Percentiles rank a stretch among this genome's conserved stretches.
These are phyloP conservation scores for Stagonosporopsis vannaccii DNA, from an alignment of 2,329 filamentous ascomycete genomes.

Conservation along the genomic window DNA sequence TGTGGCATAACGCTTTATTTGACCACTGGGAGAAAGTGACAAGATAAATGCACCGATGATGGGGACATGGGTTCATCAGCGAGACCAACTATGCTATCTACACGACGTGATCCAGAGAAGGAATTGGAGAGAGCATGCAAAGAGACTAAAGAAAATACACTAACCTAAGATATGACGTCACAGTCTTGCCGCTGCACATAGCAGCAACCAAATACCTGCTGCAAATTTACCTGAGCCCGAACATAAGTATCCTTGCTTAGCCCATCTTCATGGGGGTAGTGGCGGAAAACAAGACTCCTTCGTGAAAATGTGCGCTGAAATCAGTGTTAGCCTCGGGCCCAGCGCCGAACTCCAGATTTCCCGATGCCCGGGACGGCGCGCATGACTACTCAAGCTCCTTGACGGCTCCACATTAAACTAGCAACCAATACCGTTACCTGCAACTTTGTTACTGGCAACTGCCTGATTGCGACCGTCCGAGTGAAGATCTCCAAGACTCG, in stretches of 20 bases:
- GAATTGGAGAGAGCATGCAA: too few relatives aligned
- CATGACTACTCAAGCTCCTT: conserved; percentile 3
- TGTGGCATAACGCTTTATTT: too few relatives aligned
- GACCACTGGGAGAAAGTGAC: too few relatives aligned
- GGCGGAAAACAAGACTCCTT: background rate
- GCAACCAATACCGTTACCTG: background rate
- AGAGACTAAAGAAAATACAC: too few relatives aligned
- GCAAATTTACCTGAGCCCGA: background rate
- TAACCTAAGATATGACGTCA: too few relatives aligned
- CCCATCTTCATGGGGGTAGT: background rate
- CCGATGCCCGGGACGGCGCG: conserved; percentile 18
- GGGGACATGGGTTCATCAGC: too few relatives aligned
- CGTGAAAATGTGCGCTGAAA: background rate
- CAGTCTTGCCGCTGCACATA: too few relatives aligned
- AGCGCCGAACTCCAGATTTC: conserved; percentile 16
- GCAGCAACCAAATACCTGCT: too few relatives aligned
- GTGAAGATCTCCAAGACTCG: conserved; percentile 6
- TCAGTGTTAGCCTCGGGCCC: conserved; percentile 10
- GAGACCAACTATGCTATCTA: too few relatives aligned
- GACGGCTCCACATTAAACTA: conserved; percentile 7
- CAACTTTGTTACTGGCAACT: conserved; percentile 5
- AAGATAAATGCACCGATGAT: too few relatives aligned
- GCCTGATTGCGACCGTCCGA: conserved; percentile 2
- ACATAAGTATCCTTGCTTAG: background rate
- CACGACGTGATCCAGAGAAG: too few relatives aligned